Base-by-base conservation (phyloP, 768 basidiomycete species). In the Mycena floridula region DNA sequence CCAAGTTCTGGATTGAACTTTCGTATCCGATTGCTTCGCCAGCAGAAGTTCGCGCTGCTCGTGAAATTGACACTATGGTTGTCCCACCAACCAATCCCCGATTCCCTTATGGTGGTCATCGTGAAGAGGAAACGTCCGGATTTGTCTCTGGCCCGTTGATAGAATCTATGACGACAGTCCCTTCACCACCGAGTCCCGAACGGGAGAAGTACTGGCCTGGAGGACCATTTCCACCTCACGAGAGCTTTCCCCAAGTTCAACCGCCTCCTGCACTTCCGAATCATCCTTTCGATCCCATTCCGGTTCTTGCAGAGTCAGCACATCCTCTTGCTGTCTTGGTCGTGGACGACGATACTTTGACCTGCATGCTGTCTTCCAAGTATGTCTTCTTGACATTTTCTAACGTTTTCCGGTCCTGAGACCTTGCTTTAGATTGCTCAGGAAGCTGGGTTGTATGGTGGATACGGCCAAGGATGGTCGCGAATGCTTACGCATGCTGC, bases 1-100 rank as follows among this genome's bases (percentile, higher is more conserved):
- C 62, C 2, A 66, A 61, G 46, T 73, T 73, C 59, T 73, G 71
- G 71, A 55, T 65, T 18, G 63, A 65, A 52, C 46, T 65, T 22
- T 43, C 43, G 41, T 53, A 37, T 3, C 18, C 46, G 23, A n/a
- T 53, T 3, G 12, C 22, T 18, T 22, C 7, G 7, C 6, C 18
- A 8, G 27, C 43, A 42, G 49, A 26, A 47, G 52, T 45, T 47
- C 53, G 4, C 43, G 40, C 24, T 1, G 40, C 11, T 7, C 7
- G 21, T 25, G 9, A 38, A 38, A 20, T 9, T 9, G 25, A 25
- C 30, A 12, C 1, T 25, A 15, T n/a, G 23, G n/a, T 22, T 32
- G 40, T 15, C 18, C 39, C 40, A 23, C 8, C 28, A 12, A n/a
- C n/a, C n/a, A n/a, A n/a, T n/a, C n/a, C n/a, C n/a, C n/a, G n/a